Base-by-base conservation (phyloP, 331 rosid genomes). In the Malus hybrid region DNA sequence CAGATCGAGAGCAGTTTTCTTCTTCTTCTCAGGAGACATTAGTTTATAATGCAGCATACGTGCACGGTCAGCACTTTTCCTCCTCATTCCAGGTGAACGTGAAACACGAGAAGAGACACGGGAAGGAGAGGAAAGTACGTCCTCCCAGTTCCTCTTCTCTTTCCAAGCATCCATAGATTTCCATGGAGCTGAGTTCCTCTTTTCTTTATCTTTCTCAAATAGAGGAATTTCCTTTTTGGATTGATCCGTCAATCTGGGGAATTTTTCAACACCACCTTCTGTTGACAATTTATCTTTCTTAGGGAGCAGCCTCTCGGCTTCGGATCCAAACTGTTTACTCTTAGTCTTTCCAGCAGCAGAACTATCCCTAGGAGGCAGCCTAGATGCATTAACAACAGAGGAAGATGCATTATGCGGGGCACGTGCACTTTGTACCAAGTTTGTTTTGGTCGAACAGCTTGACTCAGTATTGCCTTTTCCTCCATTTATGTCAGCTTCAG, bases 111-210 rank as follows among this genome's bases (percentile, higher is more conserved):
- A 90, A 86, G 97, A 88, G 69, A 83, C 88, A 56, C 93, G 96
- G 78, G 76, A 85, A 54, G 97, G 91, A 81, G 97, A 94, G 69
- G 97, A 90, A 71, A 94, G 97, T 78, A 94, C 91, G 77, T 94
- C 93, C 83, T 84, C 92, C 99, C 99, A 94, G 76, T 94, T 89
- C 82, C 99, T 90, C 85, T 90, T 92, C 85, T 92, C 97, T 77
- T 90, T 94, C 99, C 99, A 94, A 85, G 99, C 99, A 86, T 90
- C 87, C 97, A 92, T 73, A 77, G 96, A 94, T 72, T 84, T 92
- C 84, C 97, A 86, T 12, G 85, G 84, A 80, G 88, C 89, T 66
- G 73, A 65, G 82, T 80, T 85, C 81, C 91, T 92, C 84, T 77
- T 94, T 63, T 79, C 90, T 91, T 78, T 94, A 50, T 93, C 97